Evolutionary conservation across 306 rosid genomes (phyloP), one percentile per base, ranked within the genome.

Genomic region (Trifolium dubium): DNA sequence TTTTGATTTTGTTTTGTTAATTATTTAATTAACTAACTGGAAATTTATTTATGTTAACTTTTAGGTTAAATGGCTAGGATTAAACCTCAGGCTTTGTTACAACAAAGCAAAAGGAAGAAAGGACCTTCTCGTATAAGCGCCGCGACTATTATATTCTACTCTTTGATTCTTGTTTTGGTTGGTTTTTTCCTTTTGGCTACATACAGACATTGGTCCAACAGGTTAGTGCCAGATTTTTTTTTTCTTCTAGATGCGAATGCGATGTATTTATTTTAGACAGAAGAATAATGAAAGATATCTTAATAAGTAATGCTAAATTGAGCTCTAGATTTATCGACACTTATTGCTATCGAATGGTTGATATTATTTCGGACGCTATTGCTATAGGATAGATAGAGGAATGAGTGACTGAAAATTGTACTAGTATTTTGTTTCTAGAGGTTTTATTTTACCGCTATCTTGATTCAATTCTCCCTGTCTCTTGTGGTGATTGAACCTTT

Each of bases 41-140:
- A 53, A 80, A 46, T 60, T 62, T 63, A n/a, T 23, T 64, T 56
- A 28, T 55, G 14, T 23, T 23, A 23, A 23, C 5, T 15, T 8
- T 43, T 82, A 51, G 68, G 81, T 14, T 56, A 44, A 8, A 89
- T 89, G 93, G 93, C 85, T 28, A 89, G 88, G 89, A 89, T 89
- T 54, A 89, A 89, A 67, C 93, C 93, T 44, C 91, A 86, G 84
- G 79, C 93, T 74, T 80, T 86, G 77, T 80, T 89, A 50, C 93
- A 86, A 71, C 93, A 89, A 81, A 89, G 93, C 88, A 89, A 89
- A 84, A 89, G 86, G 82, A 89, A 89, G 79, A 89, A 89, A 77
- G 93, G 89, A 17, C 93, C 93, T 28, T 69, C 89, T 11, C 86
- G 89, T 67, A 77, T 83, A 32, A 81, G 85, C 51, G 73, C 55